Evolutionary conservation across 768 basidiomycete species (phyloP).

Genomic region (Melanogaster broomeanus): DNA sequence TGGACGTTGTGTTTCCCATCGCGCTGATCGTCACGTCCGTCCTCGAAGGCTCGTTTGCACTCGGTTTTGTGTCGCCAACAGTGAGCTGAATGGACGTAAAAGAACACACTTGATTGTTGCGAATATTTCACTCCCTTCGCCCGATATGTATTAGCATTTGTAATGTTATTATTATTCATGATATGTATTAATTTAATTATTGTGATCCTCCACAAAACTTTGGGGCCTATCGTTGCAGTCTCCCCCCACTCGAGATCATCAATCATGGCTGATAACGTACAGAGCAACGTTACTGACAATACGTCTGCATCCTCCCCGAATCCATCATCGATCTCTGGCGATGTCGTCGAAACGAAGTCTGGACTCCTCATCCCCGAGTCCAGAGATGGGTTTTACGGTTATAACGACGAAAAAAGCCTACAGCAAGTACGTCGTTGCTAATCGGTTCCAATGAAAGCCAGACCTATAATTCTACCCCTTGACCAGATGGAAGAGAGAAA

Average conservation of each 20-base stretch:
- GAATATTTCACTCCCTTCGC: too few relatives aligned
- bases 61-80: constrained; percentile 20
- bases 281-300: constrained; percentile 2
- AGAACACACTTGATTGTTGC: constrained; percentile 22
- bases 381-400: constrained; percentile 77
- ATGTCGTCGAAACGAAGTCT: constrained; percentile 18
- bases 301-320: neutral
- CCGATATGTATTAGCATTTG: too few relatives aligned
- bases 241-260: too few relatives aligned
- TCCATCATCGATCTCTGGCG: neutral
- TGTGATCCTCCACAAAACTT: too few relatives aligned
- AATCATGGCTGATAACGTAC: constrained; percentile 17
- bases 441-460: constrained; percentile 2
- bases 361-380: constrained; percentile 47
- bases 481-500: constrained; percentile 73
- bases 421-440: constrained; percentile 57
- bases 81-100: constrained; percentile 34
- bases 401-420: constrained; percentile 74
- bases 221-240: too few relatives aligned
- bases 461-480: constrained; percentile 1
- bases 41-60: constrained; percentile 9
- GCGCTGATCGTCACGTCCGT: constrained; percentile 23
- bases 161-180: neutral
- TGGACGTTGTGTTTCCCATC: constrained; percentile 37
- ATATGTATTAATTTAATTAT: neutral